Percentiles rank a stretch among this genome's conserved stretches.
Conservation (phyloP, 805 yeast genomes). For the Myxozyma melibiosi region DNA sequence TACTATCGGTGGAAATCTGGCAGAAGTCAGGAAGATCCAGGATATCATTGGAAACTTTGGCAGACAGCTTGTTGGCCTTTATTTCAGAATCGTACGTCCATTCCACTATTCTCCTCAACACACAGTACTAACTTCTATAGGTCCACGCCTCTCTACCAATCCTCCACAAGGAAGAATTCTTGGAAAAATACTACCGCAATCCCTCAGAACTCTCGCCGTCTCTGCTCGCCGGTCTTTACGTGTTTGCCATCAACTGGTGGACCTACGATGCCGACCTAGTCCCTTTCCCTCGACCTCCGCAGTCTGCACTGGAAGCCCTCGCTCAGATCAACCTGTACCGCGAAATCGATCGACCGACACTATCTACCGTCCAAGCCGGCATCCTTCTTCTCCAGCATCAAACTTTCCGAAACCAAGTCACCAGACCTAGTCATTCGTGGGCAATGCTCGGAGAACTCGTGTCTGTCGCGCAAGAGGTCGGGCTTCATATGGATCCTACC, state of each 20-base stretch:
- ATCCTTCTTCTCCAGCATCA: slow-evolving; percentile 52
- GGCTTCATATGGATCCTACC: slow-evolving; percentile 86
- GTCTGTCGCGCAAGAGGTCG: slow-evolving; percentile 85
- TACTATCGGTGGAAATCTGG: slow-evolving; percentile 34
- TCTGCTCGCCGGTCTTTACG: slow-evolving; percentile 35
- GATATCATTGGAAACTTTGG: slow-evolving; percentile 35
- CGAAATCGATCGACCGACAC: slow-evolving; percentile 40
- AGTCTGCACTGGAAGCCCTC: slow-evolving; percentile 32
- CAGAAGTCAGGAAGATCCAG: slow-evolving; percentile 36
- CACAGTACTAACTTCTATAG: slow-evolving; percentile 1
- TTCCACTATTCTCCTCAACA: not conserved
- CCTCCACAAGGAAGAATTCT: slow-evolving; percentile 36
- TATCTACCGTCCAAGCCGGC: slow-evolving; percentile 48
- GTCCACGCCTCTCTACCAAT: slow-evolving; percentile 37
- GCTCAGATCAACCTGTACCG: slow-evolving; percentile 30
- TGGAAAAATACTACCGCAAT: slow-evolving; percentile 37
- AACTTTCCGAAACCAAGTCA: slow-evolving; percentile 36
- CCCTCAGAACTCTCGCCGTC: slow-evolving; percentile 37
- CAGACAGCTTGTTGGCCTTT: slow-evolving; percentile 33
- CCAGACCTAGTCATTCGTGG: slow-evolving; percentile 66
- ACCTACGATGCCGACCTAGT: slow-evolving; percentile 35
- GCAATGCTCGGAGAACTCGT: slow-evolving; percentile 68
- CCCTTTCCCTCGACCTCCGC: slow-evolving; percentile 31
- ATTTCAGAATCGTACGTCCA: slow-evolving; percentile 34
- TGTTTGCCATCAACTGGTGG: slow-evolving; percentile 40